phyloP scores from a whole-genome alignment of 305 asterid species.

The Ajuga reptans region DNA sequence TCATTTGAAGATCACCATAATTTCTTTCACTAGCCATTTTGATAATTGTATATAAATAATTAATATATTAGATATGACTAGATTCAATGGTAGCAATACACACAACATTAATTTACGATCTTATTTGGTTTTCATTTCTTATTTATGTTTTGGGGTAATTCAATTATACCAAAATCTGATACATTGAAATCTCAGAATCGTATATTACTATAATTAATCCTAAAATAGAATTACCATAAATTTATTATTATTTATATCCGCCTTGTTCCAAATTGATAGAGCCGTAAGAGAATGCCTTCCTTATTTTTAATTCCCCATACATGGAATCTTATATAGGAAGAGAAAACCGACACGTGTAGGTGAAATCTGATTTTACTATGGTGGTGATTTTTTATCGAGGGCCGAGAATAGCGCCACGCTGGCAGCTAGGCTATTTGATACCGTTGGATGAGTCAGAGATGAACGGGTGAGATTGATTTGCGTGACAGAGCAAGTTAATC shows the following conservation, averaged over 20 bases:
- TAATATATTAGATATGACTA: no score
- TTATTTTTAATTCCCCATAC: slow-evolving; percentile 7
- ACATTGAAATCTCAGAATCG: not conserved
- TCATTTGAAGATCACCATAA: no score
- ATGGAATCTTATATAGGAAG: slow-evolving; percentile 33
- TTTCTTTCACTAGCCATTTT: no score
- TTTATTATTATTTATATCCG: not conserved
- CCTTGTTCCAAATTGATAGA: not conserved
- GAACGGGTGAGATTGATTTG: slow-evolving; percentile 40
- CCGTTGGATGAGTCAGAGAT: slow-evolving; percentile 35
- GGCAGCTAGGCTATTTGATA: slow-evolving; percentile 23
- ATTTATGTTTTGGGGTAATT: not conserved
- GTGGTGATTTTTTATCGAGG: slow-evolving; percentile 25
- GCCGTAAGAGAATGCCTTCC: slow-evolving; percentile 23
- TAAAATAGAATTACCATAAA: not conserved
- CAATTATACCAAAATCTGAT: not conserved
- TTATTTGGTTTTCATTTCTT: not conserved
- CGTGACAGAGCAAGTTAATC: slow-evolving; percentile 48
- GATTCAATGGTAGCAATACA: no score
- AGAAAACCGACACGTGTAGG: slow-evolving; percentile 63
- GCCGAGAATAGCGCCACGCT: slow-evolving; percentile 43
- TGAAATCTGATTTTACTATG: slow-evolving; percentile 13
- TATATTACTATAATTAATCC: not conserved
- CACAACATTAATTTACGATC: no score
- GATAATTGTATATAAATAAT: no score